Evolutionary conservation across 2,329 filamentous ascomycete species (phyloP).

Genomic region (Cladosporium halotolerans): DNA sequence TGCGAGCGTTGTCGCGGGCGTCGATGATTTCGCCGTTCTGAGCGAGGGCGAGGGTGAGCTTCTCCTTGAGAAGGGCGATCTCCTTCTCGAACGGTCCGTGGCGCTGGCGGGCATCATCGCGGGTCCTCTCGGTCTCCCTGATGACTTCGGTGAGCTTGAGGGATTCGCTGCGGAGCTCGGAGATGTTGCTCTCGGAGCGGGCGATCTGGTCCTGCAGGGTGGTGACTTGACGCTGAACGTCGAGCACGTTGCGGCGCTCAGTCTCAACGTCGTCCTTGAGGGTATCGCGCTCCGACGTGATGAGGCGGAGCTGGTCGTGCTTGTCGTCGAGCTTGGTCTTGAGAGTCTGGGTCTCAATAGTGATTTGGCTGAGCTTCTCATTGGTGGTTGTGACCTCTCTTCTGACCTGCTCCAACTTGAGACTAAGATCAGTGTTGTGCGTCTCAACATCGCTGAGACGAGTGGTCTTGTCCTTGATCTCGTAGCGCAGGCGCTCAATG

Average conservation of each 20-base stretch:
- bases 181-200: background rate
- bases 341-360: slow-evolving; percentile 21
- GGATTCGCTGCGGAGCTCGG: slow-evolving; percentile 19
- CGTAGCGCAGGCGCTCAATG: slow-evolving; percentile 23
- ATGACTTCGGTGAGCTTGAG: slow-evolving; percentile 21
- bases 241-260: slow-evolving; percentile 20
- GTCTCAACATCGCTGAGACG: slow-evolving; percentile 21
- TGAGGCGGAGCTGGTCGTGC: slow-evolving; percentile 22
- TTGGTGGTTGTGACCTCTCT: slow-evolving; percentile 22
- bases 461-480: slow-evolving; percentile 23
- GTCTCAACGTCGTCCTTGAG: slow-evolving; percentile 23
- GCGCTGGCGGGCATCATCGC: slow-evolving; percentile 23
- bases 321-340: slow-evolving; percentile 20
- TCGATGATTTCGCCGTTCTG: slow-evolving; percentile 20
- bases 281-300: slow-evolving; percentile 24
- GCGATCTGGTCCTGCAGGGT: slow-evolving; percentile 16
- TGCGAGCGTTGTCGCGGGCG: slow-evolving; percentile 20
- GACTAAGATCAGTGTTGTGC: slow-evolving; percentile 18
- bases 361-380: slow-evolving; percentile 22
- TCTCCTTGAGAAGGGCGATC: slow-evolving; percentile 22
- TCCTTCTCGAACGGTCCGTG: slow-evolving; percentile 20
- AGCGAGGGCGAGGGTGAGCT: slow-evolving; percentile 20
- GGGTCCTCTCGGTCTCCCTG: slow-evolving; percentile 23
- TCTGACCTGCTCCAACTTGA: slow-evolving; percentile 22
- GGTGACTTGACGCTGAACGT: slow-evolving; percentile 20